Percentiles rank a stretch among this genome's conserved stretches.
Evolutionary conservation across 2,329 filamentous ascomycete species (phyloP).

Genomic region (Aspergillus ustus): DNA sequence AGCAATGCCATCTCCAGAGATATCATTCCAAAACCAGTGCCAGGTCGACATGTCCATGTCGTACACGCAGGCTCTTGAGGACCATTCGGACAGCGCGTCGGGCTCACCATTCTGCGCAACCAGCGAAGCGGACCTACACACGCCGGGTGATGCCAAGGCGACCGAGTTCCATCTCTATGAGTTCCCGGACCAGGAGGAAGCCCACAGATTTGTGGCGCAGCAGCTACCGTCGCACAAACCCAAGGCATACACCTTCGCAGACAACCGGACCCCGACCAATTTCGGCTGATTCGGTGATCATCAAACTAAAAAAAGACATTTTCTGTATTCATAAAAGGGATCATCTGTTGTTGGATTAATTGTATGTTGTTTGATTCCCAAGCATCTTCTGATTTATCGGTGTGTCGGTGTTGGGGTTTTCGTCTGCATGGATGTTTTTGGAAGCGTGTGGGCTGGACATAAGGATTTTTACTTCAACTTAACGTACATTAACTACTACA

Average conservation of each 20-base stretch:
- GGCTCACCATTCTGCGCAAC: conserved; percentile 40
- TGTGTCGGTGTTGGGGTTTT: conserved; percentile 33
- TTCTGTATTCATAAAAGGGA: conserved; percentile 13
- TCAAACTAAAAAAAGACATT: background rate
- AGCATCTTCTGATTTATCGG: conserved; percentile 14
- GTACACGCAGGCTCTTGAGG: conserved; percentile 41
- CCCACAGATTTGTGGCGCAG: conserved; percentile 48
- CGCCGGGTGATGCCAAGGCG: conserved; percentile 37
- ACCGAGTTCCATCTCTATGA: conserved; percentile 51
- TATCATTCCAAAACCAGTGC: conserved; percentile 38
- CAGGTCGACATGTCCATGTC: conserved; percentile 44
- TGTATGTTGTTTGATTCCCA: background rate
- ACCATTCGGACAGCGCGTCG: conserved; percentile 35
- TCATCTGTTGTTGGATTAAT: conserved; percentile 9
- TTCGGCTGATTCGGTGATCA: conserved; percentile 23
- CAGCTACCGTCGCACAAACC: conserved; percentile 47
- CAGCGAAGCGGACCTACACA: conserved; percentile 35
- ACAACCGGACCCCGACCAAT: conserved; percentile 48
- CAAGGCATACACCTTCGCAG: conserved; percentile 49
- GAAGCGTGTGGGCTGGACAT: conserved; percentile 33
- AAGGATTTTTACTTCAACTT: conserved; percentile 18
- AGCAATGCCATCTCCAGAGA: conserved; percentile 48
- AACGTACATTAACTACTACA: conserved; percentile 29
- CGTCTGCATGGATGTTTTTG: conserved; percentile 16
- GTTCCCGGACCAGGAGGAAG: conserved; percentile 50